Percentiles rank a stretch among this genome's conserved stretches.
These are phyloP conservation scores for Suillus spraguei DNA, from an alignment of 768 basidiomycete genomes.

Conservation along the genomic window DNA sequence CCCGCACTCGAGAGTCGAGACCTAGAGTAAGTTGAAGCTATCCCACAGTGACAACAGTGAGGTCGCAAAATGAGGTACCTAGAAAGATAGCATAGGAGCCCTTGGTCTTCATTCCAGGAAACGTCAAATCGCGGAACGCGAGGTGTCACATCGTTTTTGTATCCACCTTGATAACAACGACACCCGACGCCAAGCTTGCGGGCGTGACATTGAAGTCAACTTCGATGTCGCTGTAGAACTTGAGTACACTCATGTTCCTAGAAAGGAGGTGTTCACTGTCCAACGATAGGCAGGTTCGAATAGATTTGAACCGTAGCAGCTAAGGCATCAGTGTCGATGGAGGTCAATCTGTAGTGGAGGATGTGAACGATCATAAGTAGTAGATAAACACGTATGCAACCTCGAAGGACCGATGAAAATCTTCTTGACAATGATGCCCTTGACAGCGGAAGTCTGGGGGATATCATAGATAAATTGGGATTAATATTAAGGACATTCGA, in stretches of 20 bases:
- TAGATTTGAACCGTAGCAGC: not conserved
- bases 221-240: not conserved
- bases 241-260: not conserved
- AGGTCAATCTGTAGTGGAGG: not conserved
- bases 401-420: not conserved
- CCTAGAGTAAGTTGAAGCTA: not conserved
- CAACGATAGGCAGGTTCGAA: not conserved
- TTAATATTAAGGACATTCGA: too few relatives aligned
- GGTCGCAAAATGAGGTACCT: not conserved
- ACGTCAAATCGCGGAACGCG: not conserved
- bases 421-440: not conserved
- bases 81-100: not conserved
- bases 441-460: not conserved
- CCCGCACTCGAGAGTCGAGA: too few relatives aligned
- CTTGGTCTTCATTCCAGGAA: not conserved
- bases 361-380: not conserved
- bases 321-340: not conserved
- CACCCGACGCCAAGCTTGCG: not conserved
- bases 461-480: not conserved
- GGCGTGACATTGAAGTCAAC: not conserved
- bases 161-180: not conserved
- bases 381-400: not conserved
- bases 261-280: too few relatives aligned
- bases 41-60: not conserved
- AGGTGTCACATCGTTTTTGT: not conserved